phyloP scores from a whole-genome alignment of 345 rosid species.

The Kernera saxatilis region DNA sequence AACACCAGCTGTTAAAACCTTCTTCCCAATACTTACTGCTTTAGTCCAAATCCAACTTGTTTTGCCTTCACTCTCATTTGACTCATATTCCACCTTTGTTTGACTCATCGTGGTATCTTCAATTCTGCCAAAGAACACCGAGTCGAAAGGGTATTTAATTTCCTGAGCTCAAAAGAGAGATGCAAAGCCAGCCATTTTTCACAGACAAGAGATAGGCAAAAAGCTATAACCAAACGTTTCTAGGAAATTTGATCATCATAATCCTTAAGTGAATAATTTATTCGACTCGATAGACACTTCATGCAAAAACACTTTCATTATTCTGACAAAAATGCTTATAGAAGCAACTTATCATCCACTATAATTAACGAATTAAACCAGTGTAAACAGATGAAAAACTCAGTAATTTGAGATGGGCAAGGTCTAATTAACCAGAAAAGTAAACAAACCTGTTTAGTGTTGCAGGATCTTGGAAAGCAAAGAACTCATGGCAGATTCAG shows the following conservation, averaged over 20 bases:
- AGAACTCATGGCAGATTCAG: slow-evolving; percentile 10
- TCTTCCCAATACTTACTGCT: slow-evolving; percentile 57
- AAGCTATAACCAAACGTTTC: neutral
- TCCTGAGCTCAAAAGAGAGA: neutral
- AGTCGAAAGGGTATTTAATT: neutral
- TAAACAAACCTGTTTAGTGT: slow-evolving; percentile 9
- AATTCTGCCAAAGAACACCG: slow-evolving; percentile 29
- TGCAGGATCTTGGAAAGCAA: neutral
- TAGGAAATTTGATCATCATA: neutral
- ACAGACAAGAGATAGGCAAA: neutral
- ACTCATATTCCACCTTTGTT: slow-evolving; percentile 10
- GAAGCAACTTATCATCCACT: neutral
- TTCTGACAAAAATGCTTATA: neutral
- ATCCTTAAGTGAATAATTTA: too few relatives aligned
- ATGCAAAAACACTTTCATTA: too few relatives aligned
- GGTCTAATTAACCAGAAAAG: neutral
- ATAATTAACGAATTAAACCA: neutral
- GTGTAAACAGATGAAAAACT: neutral
- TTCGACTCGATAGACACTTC: too few relatives aligned
- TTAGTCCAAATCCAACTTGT: slow-evolving; percentile 43
- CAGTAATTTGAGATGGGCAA: neutral
- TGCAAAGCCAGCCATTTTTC: neutral
- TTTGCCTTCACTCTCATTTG: slow-evolving; percentile 28
- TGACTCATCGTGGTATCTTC: slow-evolving; percentile 22
- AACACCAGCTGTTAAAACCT: slow-evolving; percentile 48